phyloP scores from a whole-genome alignment of 139 green algal species.

The Protoeuglena noctilucae region DNA sequence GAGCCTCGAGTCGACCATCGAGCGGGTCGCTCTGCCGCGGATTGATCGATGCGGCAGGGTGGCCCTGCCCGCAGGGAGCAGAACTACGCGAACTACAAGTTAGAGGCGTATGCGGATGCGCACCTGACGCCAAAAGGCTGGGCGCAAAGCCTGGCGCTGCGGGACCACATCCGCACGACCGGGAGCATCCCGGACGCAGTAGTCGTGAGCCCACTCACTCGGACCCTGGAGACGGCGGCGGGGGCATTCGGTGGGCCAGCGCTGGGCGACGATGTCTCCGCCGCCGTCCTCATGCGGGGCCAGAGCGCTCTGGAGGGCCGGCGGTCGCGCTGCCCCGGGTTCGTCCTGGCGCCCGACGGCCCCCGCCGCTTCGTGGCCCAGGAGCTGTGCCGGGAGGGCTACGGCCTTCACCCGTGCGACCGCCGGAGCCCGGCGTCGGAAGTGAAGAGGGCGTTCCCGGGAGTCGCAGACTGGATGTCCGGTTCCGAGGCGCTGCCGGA shows the following conservation, averaged over 20 bases:
- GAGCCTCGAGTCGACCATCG: too few species aligned
- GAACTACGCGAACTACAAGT: conserved; percentile 17
- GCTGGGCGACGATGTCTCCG: conserved; percentile 1
- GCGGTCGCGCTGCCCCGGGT: conserved; percentile 10
- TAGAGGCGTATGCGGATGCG: conserved; percentile 18
- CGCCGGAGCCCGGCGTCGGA: not conserved
- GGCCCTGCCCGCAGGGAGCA: too few species aligned
- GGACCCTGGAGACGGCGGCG: conserved; percentile 30
- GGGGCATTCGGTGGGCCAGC: conserved; percentile 18
- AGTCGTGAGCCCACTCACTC: conserved; percentile 25
- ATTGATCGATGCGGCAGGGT: too few species aligned
- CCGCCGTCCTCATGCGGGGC: conserved; percentile 20
- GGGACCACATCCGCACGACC: conserved; percentile 6
- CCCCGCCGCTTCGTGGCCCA: conserved; percentile 27
- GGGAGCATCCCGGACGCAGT: conserved; percentile 19
- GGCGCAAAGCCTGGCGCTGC: conserved; percentile 11
- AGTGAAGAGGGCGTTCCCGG: not conserved
- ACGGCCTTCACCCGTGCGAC: not conserved
- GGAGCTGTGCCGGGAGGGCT: conserved; percentile 23
- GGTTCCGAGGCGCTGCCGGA: not conserved
- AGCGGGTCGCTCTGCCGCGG: too few species aligned
- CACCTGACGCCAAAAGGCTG: conserved; percentile 32
- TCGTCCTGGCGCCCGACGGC: conserved; percentile 17
- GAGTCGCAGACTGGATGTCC: too few species aligned
- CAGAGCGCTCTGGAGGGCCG: conserved; percentile 13